Base-by-base conservation (phyloP, 208 protist genomes). In the Crithidia acanthocephali region DNA sequence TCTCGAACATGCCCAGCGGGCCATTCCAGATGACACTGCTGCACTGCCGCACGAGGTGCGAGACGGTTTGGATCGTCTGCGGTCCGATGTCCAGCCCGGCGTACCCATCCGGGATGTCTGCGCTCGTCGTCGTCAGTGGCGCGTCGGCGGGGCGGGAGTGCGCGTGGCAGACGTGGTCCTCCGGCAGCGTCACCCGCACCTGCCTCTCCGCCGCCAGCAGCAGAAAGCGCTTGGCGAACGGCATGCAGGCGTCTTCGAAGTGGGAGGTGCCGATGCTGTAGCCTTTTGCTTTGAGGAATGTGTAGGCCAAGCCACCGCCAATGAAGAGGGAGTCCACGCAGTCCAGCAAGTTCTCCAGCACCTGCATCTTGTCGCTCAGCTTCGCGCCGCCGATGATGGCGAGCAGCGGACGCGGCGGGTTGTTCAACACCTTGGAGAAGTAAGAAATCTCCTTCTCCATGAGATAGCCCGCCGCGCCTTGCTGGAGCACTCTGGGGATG, bases 371-470 rank as follows among this genome's bases (percentile, higher is more conserved):
- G 80, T 99, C 98, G 52, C 87, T 91, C 33, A 99, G 98, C 87
- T 99, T 99, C 50, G 98, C 96, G 59, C 98, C 93, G 25, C 93
- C 90, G 56, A 95, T 86, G 72, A 99, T 99, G 60, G 99, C 98
- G 2, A 99, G 77, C 52, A 99, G 81, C 23, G 93, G 95, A 1
- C 85, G 83, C n/a, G 82, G 68, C 4, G 95, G 92, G 57, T 86
- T 88, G 75, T 85, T 87, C 22, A 97, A 76, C 30, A 98, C 93
- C 79, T 97, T 98, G 27, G 90, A 70, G 82, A 99, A 99, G 84
- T 98, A 99, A 11, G 97, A 92, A 30, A 99, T 88, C 81, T 99
- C 99, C 70, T 99, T 99, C 56, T 98, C 94, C 84, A 99, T 97
- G n/a, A 99, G 87, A 79, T 99, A 98, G 55, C 99, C 99, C 23